Percentiles rank a stretch among this genome's conserved stretches.
These are phyloP conservation scores for Eimeria maxima DNA, from an alignment of 169 alveolate species.

Conservation along the genomic window DNA sequence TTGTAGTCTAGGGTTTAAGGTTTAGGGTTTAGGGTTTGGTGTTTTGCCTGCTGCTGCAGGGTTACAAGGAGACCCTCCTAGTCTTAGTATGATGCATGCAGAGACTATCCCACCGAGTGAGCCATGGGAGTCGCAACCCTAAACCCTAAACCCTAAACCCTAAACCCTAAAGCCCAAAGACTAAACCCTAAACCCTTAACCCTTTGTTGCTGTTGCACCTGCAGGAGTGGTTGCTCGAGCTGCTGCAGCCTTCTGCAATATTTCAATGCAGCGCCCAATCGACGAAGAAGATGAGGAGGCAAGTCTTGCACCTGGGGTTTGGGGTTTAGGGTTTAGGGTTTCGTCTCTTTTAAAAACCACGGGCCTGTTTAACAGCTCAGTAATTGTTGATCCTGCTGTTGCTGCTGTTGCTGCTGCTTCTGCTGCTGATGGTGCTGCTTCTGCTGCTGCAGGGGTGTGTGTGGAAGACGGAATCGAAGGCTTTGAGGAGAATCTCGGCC, in stretches of 20 bases:
- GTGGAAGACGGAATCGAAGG: background rate
- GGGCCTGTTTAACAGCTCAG: background rate
- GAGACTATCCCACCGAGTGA: background rate
- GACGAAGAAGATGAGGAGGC: slow-evolving; percentile 32
- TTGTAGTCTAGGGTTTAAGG: slow-evolving; percentile 18
- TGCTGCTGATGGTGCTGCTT: background rate
- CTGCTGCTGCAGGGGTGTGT: background rate
- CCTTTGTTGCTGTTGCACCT: background rate
- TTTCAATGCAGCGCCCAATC: background rate
- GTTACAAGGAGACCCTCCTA: background rate
- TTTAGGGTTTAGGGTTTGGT: slow-evolving; percentile 11
- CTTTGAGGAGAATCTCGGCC: background rate
- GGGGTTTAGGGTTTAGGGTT: background rate
- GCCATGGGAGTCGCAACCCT: background rate
- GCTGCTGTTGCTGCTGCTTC: slow-evolving; percentile 5
- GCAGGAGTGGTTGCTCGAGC: slow-evolving; percentile 10
- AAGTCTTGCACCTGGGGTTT: background rate
- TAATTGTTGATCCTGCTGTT: background rate
- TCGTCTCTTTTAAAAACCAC: no score
- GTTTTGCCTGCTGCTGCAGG: slow-evolving; percentile 12
- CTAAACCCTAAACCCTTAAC: background rate
- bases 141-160: slow-evolving; percentile 66
- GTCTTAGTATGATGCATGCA: background rate
- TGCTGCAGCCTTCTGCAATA: background rate
- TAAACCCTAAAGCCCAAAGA: slow-evolving; percentile 14